Conservation (phyloP, 2,329 filamentous ascomycete genomes). For the Penicillium sumatraense region DNA sequence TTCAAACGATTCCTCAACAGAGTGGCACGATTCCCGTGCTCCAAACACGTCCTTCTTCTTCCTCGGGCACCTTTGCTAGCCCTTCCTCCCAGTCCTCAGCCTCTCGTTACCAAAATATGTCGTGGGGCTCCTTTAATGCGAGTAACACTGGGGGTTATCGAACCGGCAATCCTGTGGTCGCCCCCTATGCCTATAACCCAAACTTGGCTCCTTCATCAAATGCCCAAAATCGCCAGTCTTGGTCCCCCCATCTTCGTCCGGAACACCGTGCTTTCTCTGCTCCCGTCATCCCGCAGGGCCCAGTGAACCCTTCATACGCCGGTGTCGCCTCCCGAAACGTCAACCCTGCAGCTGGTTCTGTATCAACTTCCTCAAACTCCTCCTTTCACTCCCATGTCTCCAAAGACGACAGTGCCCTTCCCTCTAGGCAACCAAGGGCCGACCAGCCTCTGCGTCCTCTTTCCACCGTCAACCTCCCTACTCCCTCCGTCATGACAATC, state of each 20-base stretch:
- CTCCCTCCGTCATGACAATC: slow-evolving; percentile 56
- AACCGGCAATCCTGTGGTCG: slow-evolving; percentile 64
- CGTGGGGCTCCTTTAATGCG: slow-evolving; percentile 48
- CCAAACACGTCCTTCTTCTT: slow-evolving; percentile 71
- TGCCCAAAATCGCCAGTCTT: slow-evolving; percentile 59
- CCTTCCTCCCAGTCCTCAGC: slow-evolving; percentile 40
- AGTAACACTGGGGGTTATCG: slow-evolving; percentile 51
- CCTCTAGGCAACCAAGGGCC: slow-evolving; percentile 43
- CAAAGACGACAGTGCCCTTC: slow-evolving; percentile 56
- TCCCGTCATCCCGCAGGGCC: slow-evolving; percentile 51
- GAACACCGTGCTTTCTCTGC: slow-evolving; percentile 62
- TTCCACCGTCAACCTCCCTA: slow-evolving; percentile 56
- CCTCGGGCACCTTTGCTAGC: slow-evolving; percentile 60
- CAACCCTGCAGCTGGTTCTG: slow-evolving; percentile 57
- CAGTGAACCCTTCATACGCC: slow-evolving; percentile 35
- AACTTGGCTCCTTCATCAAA: slow-evolving; percentile 59
- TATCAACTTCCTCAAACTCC: slow-evolving; percentile 58
- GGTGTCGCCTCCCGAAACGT: slow-evolving; percentile 41
- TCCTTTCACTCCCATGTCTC: slow-evolving; percentile 49
- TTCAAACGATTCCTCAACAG: slow-evolving; percentile 80
- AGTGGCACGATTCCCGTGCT: slow-evolving; percentile 75
- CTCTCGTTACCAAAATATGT: slow-evolving; percentile 43
- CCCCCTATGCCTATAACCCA: slow-evolving; percentile 80
- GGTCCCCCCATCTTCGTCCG: slow-evolving; percentile 58
- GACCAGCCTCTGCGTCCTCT: slow-evolving; percentile 46